Base-by-base conservation (phyloP, 2,329 filamentous ascomycete species). In the Blastomyces emzantsi region DNA sequence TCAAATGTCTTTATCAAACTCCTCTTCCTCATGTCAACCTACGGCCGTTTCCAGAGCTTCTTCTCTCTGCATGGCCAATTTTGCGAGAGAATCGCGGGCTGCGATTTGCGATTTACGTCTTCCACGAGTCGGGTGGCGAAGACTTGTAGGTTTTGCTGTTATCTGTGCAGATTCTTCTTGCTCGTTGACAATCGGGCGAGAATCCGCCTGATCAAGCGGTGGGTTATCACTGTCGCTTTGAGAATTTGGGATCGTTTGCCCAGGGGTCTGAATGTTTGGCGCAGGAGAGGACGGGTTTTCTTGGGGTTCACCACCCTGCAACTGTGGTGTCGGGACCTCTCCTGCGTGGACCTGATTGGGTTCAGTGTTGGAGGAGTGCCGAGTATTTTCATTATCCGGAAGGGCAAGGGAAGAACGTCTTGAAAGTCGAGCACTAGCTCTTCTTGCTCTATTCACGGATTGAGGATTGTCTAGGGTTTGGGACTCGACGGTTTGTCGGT, bases 11-110 rank as follows among this genome's bases (percentile, higher is more conserved):
- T 6, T n/a, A 6, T n/a, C 43, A 6, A 17, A 39, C n/a, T 2
- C 7, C 45, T 33, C 17, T 19, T 33, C 33, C 9, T 36, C 5
- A 22, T 11, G 13, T 59, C 25, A 36, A 7, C 19, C 19, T 3
- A 69, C 68, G 15, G 73, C 72, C 1, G 68, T 71, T 56, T 75
- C 74, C 73, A 76, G 73, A 11, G 72, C 73, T 63, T 77, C 75
- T 63, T 77, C 75, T 7, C 74, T 73, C 63, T 76, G 72, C 73
- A 77, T 75, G 11, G 73, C 74, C 58, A 74, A 64, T 51, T 71
- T 72, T 28, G 70, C 72, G 69, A 76, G 69, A 19, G 66, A 66
- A 66, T 77, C 74, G 54, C 74, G 70, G 61, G 71, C 70, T 61
- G 73, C 71, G 56, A 75, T 67, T 65, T 72, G 73, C 36, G 73